A percentile compares a stretch with the other conserved stretches of the same genome.
Evolutionary conservation across 1,284 basidiomycete genomes (phyloP).

Genomic region (Peniophora sp.): DNA sequence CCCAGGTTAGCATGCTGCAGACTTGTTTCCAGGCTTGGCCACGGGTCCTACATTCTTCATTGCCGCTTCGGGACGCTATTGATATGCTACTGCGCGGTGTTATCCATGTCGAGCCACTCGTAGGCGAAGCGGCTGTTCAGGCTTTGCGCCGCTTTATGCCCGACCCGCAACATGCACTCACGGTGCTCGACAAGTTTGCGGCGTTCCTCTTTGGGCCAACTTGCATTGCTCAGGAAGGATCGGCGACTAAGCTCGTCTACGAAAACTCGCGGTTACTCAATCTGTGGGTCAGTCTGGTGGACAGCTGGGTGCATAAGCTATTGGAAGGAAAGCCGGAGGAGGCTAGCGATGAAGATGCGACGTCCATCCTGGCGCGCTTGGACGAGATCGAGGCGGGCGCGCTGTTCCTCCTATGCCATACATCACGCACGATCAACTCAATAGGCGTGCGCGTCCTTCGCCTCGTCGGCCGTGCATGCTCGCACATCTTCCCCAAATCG

Average conservation of each 20-base stretch:
- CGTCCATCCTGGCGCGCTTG: constrained; percentile 31
- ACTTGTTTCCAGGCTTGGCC: constrained; percentile 86
- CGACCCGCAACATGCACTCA: constrained; percentile 48
- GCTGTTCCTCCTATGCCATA: constrained; percentile 75
- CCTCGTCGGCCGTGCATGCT: constrained; percentile 36
- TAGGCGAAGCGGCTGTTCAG: constrained; percentile 63
- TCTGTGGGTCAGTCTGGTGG: constrained; percentile 73
- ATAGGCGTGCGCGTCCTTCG: constrained; percentile 58
- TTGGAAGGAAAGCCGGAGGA: constrained; percentile 32
- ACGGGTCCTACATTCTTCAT: constrained; percentile 57
- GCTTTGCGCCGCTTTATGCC: constrained; percentile 73
- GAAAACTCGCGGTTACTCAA: constrained; percentile 59
- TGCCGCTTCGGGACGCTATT: constrained; percentile 56
- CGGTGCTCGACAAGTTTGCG: constrained; percentile 65
- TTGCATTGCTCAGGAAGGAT: constrained; percentile 60
- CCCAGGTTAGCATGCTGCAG: constrained; percentile 70
- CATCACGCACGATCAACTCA: constrained; percentile 37
- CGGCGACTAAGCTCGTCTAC: constrained; percentile 53
- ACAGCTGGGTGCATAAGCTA: constrained; percentile 54
- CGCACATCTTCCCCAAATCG: constrained; percentile 30
- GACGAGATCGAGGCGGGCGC: constrained; percentile 67
- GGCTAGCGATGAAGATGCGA: constrained; percentile 30
- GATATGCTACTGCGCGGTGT: constrained; percentile 79
- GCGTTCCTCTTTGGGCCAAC: constrained; percentile 73
- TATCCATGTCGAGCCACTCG: constrained; percentile 74